Conservation (phyloP, 169 alveolate genomes). For the Sarcocystis neurona region DNA sequence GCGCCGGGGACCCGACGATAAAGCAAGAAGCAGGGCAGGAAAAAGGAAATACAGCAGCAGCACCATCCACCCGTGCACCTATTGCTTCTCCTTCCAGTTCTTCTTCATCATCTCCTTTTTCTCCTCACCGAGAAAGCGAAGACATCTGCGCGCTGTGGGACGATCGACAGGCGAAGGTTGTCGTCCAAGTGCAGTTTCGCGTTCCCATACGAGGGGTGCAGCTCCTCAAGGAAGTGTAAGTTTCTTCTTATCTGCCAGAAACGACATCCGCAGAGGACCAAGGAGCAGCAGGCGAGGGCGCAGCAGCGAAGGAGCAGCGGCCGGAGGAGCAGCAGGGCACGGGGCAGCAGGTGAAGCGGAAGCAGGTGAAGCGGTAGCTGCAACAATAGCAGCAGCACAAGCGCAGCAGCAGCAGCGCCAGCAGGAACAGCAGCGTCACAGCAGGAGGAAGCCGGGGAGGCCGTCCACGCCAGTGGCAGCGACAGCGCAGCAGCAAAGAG, state of each 20-base stretch:
- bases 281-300: background rate
- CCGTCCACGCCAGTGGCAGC: too few relatives aligned
- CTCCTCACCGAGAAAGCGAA: background rate
- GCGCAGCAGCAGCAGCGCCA: too few relatives aligned
- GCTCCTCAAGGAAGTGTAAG: constrained; percentile 9
- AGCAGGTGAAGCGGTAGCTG: too few relatives aligned
- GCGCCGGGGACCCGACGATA: background rate
- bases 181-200: constrained; percentile 8
- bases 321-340: background rate
- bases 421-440: too few relatives aligned
- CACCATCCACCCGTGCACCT: too few relatives aligned
- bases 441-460: too few relatives aligned
- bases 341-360: background rate
- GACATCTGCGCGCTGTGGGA: constrained; percentile 10
- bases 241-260: background rate
- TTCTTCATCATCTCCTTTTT: too few relatives aligned
- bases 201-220: background rate
- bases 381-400: too few relatives aligned
- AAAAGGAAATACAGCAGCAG: background rate
- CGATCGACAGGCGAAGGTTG: background rate
- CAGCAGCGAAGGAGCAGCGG: background rate
- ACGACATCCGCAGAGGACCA: background rate
- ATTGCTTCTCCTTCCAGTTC: too few relatives aligned
- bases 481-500: too few relatives aligned
- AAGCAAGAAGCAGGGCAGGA: background rate